Percentiles rank a stretch among this genome's conserved stretches.
Evolutionary conservation across 352 stramenopile genomes (phyloP).

Genomic region (Pythium pectinolyticum): DNA sequence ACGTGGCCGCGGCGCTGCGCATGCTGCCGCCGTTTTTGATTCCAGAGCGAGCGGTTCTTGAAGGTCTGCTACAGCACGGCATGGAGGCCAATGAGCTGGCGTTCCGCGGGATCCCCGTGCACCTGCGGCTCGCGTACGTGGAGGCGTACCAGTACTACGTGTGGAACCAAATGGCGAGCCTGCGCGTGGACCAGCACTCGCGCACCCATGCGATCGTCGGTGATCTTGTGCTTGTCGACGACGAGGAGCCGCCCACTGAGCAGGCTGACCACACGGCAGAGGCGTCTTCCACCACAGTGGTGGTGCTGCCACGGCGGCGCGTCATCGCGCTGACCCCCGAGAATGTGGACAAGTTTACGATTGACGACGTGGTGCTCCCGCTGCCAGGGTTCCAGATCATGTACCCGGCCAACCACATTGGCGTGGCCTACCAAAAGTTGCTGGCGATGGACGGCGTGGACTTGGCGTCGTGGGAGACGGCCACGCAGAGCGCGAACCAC

Average conservation of each 20-base stretch:
- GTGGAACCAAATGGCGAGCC: constrained; percentile 94
- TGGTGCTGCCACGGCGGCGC: constrained; percentile 21
- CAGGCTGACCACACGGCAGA: constrained; percentile 7
- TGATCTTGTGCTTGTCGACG: constrained; percentile 82
- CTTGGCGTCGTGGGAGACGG: constrained; percentile 30
- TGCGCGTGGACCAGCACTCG: constrained; percentile 76
- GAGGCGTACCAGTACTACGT: constrained; percentile 93
- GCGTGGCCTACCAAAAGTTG: constrained; percentile 32
- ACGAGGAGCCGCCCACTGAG: background rate
- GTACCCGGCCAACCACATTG: constrained; percentile 78
- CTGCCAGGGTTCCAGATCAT: constrained; percentile 88
- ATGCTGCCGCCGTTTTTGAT: constrained; percentile 78
- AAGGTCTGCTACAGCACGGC: constrained; percentile 72
- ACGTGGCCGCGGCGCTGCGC: constrained; percentile 69
- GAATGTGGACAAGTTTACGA: constrained; percentile 84
- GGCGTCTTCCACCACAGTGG: constrained; percentile 21
- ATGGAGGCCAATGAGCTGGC: constrained; percentile 72
- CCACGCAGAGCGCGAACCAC: constrained; percentile 45
- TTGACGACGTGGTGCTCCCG: constrained; percentile 94
- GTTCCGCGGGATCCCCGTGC: constrained; percentile 61
- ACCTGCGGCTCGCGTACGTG: constrained; percentile 65
- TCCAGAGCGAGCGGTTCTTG: constrained; percentile 67
- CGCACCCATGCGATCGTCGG: constrained; percentile 68
- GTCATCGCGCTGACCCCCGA: constrained; percentile 78
- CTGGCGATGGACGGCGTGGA: constrained; percentile 38